Conservation (phyloP, 306 rosid genomes). For the Fragaria iinumae region DNA sequence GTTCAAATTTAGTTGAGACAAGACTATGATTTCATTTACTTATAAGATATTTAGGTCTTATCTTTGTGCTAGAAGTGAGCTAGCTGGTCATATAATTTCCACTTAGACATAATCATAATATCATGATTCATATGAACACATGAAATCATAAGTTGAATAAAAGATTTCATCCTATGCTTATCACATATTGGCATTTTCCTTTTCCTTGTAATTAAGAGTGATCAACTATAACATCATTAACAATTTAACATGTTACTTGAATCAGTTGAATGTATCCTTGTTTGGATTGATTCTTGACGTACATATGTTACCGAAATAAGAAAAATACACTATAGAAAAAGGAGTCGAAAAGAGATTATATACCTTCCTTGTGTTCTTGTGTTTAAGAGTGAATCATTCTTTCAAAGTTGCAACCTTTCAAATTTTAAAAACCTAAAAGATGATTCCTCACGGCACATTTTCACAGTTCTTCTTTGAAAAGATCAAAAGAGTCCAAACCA, state of each 20-base stretch:
- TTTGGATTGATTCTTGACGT: too few species aligned
- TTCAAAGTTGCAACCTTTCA: background rate
- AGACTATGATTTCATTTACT: background rate
- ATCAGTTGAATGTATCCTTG: too few species aligned
- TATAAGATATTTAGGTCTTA: background rate
- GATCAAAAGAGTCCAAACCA: background rate
- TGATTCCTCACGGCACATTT: conserved; percentile 21
- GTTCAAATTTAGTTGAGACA: background rate
- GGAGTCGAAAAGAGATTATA: background rate
- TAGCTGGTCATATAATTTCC: background rate
- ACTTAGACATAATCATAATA: background rate
- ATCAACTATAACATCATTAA: too few species aligned
- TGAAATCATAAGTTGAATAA: background rate
- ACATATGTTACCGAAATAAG: too few species aligned
- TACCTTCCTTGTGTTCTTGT: conserved; percentile 14
- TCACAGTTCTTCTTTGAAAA: conserved; percentile 15
- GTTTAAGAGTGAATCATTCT: background rate
- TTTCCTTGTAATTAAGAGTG: too few species aligned
- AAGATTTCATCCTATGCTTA: too few species aligned
- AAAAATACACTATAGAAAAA: background rate
- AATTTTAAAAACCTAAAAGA: background rate
- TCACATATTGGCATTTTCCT: too few species aligned
- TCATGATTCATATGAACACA: background rate
- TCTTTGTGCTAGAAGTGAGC: background rate
- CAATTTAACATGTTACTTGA: too few species aligned